Conservation (phyloP, 2,329 filamentous ascomycete species). For the Aspergillus felis region DNA sequence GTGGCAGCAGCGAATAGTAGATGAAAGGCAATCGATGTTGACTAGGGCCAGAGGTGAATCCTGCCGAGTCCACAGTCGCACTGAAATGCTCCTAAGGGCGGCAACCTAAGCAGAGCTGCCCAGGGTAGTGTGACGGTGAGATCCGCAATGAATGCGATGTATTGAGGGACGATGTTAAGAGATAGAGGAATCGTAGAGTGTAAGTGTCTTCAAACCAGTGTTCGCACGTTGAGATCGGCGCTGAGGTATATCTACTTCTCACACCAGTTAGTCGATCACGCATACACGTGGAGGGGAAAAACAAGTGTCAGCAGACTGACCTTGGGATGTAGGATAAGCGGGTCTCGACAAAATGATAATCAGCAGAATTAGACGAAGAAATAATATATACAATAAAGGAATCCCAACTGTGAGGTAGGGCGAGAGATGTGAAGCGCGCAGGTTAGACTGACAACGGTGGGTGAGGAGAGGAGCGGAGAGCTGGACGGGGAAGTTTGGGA, state of each 20-base stretch:
- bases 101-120: conserved; percentile 12
- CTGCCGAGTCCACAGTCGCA: conserved; percentile 9
- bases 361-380: not conserved
- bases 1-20: not conserved
- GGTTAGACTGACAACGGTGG: not conserved
- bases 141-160: not conserved
- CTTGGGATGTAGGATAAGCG: not conserved
- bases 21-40: not conserved
- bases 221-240: not conserved
- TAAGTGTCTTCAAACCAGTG: not conserved
- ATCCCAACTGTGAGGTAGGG: not conserved
- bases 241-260: not conserved
- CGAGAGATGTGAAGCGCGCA: not conserved
- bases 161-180: not conserved
- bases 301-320: not conserved
- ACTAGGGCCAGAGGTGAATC: not conserved
- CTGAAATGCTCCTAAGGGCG: conserved; percentile 5
- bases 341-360: not conserved
- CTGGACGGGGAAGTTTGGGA: not conserved
- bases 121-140: not conserved
- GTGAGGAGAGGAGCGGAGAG: not conserved
- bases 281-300: not conserved
- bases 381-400: not conserved
- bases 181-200: not conserved
- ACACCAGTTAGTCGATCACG: not conserved